A percentile compares a stretch with the other conserved stretches of the same genome.
These are phyloP conservation scores for Heliosperma pusillum DNA, from an alignment of 148 eudicot species.

Conservation along the genomic window DNA sequence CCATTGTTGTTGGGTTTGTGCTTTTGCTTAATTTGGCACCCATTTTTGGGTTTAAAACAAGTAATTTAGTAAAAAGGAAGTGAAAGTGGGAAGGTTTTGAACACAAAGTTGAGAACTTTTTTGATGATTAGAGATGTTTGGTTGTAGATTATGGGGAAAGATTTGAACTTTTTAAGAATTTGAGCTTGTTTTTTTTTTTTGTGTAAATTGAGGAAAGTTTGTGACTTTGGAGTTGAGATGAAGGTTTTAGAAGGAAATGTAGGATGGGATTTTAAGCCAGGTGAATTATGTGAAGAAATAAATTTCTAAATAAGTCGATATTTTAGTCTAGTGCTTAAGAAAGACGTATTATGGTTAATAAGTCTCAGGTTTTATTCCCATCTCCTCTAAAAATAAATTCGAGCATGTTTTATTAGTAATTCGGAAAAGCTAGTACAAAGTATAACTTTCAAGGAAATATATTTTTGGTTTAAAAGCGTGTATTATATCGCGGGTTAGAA, in stretches of 20 bases:
- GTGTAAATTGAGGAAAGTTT: not conserved
- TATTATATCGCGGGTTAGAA: too few relatives aligned
- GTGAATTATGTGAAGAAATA: not conserved
- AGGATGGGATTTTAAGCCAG: not conserved
- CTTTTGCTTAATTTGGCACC: conserved; percentile 27
- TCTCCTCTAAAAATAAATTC: too few relatives aligned
- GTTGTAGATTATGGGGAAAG: conserved; percentile 8
- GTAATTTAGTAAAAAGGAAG: not conserved
- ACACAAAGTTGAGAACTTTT: not conserved
- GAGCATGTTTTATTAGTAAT: not conserved
- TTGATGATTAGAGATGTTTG: not conserved
- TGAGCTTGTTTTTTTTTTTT: not conserved
- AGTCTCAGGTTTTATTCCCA: too few relatives aligned
- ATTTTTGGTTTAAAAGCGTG: too few relatives aligned
- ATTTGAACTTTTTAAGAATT: not conserved
- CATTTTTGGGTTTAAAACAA: conserved; percentile 5
- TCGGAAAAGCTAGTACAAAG: not conserved
- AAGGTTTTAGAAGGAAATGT: not conserved
- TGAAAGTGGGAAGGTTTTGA: conserved; percentile 1
- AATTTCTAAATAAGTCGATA: too few relatives aligned
- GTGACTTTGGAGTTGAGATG: not conserved
- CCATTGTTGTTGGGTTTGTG: conserved; percentile 15
- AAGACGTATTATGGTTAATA: too few relatives aligned
- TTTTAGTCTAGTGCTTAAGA: too few relatives aligned
- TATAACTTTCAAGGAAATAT: too few relatives aligned